Evolutionary conservation across 306 rosid species (phyloP).

Genomic region (Albizia julibrissin): DNA sequence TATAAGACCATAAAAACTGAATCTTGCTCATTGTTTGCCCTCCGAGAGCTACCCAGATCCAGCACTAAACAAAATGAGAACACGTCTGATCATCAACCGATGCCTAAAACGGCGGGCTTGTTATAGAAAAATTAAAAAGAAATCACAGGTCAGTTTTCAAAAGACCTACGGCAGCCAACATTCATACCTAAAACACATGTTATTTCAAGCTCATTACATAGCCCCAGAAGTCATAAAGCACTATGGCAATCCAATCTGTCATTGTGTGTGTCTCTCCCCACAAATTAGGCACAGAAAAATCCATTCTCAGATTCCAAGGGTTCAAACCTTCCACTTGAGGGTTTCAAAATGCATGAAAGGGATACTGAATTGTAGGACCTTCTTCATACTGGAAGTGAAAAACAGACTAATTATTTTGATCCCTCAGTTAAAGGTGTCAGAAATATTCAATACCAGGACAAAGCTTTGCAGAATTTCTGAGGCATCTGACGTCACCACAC

Average conservation of each 20-base stretch:
- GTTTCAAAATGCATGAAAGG: too few species aligned
- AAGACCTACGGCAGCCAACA: conserved; percentile 12
- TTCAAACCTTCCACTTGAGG: too few species aligned
- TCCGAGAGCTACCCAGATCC: not conserved
- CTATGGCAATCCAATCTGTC: conserved; percentile 3
- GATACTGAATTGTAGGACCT: not conserved
- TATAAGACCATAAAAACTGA: conserved; percentile 1
- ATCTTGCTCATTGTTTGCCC: not conserved
- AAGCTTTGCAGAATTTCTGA: not conserved
- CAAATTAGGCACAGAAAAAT: too few species aligned
- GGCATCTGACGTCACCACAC: conserved; percentile 1
- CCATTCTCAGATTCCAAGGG: too few species aligned
- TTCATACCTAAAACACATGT: not conserved
- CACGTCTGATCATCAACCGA: not conserved
- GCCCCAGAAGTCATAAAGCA: not conserved
- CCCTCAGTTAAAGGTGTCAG: not conserved
- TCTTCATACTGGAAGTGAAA: conserved; percentile 6
- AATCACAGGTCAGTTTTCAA: not conserved
- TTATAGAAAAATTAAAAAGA: conserved; percentile 2
- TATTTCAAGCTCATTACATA: conserved; percentile 23
- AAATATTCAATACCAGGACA: conserved; percentile 3
- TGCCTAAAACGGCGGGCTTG: not conserved
- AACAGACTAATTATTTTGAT: not conserved
- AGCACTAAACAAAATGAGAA: conserved; percentile 11
- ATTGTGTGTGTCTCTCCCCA: not conserved